phyloP scores from a whole-genome alignment of 148 eudicot species.

The Rhododendron henanense region DNA sequence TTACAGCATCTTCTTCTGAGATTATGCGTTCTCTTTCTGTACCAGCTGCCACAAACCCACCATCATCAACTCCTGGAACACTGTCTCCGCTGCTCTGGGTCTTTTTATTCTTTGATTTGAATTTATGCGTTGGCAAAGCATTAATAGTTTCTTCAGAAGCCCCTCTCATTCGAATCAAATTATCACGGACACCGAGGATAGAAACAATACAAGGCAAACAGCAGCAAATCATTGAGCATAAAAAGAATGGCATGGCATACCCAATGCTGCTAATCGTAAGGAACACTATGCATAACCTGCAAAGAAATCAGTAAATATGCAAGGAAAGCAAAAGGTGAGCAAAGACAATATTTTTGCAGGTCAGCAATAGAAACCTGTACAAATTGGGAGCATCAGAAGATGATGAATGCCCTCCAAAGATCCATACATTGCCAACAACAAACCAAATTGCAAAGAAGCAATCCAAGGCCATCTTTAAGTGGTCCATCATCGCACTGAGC shows the following conservation, averaged over 20 bases:
- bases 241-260: slow-evolving; percentile 76
- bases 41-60: slow-evolving; percentile 60
- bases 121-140: slow-evolving; percentile 57
- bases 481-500: slow-evolving; percentile 43
- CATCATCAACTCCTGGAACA: slow-evolving; percentile 34
- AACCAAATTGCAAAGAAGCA: slow-evolving; percentile 86
- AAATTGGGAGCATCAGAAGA: slow-evolving; percentile 71
- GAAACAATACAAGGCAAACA: slow-evolving; percentile 74
- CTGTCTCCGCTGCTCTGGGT: slow-evolving; percentile 22
- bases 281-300: slow-evolving; percentile 64
- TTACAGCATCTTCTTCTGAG: slow-evolving; percentile 79
- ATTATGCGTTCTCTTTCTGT: slow-evolving; percentile 63
- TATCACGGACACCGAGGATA: slow-evolving; percentile 63
- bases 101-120: slow-evolving; percentile 45
- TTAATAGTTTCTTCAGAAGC: slow-evolving; percentile 65
- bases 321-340: background rate
- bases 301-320: background rate
- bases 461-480: slow-evolving; percentile 71
- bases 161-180: slow-evolving; percentile 53
- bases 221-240: slow-evolving; percentile 76
- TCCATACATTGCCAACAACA: slow-evolving; percentile 76
- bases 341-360: background rate
- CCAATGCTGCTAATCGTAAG: slow-evolving; percentile 66
- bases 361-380: slow-evolving; percentile 40
- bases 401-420: slow-evolving; percentile 70